Conservation (phyloP, 208 protist species). For the Wallacemonas sp. region DNA sequence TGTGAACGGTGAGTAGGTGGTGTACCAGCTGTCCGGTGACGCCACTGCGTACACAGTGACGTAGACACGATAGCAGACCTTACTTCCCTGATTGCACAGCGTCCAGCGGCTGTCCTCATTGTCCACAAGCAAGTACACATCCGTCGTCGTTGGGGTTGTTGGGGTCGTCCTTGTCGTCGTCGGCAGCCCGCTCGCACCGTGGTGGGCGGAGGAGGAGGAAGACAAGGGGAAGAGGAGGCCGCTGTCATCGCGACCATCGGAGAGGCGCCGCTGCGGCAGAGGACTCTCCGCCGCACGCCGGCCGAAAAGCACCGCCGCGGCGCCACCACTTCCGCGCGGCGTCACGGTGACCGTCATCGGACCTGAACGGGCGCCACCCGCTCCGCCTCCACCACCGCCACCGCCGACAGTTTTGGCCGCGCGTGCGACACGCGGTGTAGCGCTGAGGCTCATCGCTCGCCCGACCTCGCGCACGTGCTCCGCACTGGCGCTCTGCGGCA, state of each 20-base stretch:
- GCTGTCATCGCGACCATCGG: background rate
- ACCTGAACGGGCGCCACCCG: no score
- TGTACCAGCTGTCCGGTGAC: constrained; percentile 4
- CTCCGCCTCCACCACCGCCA: no score
- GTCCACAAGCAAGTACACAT: constrained; percentile 43
- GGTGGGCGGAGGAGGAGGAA: background rate
- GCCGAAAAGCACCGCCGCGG: background rate
- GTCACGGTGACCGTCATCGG: no score
- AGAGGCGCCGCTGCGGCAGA: background rate
- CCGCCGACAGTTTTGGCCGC: no score
- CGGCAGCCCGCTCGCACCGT: no score
- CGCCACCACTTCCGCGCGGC: background rate
- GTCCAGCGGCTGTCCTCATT: constrained; percentile 31
- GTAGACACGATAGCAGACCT: constrained; percentile 29
- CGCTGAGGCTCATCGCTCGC: no score
- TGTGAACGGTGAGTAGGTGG: constrained; percentile 1
- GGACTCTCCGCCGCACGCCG: background rate
- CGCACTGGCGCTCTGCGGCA: no score
- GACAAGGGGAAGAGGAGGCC: no score
- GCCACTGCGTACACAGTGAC: constrained; percentile 19
- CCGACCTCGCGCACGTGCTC: no score
- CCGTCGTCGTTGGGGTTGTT: background rate
- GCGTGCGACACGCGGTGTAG: no score
- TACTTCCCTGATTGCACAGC: constrained; percentile 43
- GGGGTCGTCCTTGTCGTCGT: constrained; percentile 29